phyloP scores from a whole-genome alignment of 306 rosid genomes.

The Pterocarpus santalinus region DNA sequence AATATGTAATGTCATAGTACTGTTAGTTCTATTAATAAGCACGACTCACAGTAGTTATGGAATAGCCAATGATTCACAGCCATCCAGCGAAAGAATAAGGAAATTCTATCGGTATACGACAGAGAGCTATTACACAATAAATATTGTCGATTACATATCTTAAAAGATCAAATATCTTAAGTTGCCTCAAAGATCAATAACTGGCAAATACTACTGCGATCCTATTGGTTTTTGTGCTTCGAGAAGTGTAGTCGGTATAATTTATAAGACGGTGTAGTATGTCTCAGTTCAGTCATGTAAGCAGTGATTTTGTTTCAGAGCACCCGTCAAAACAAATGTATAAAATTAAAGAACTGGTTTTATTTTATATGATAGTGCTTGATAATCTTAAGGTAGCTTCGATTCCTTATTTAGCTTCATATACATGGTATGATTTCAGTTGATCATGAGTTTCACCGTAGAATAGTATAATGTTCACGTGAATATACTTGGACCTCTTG shows the following conservation, averaged over 20 bases:
- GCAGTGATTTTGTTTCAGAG: neutral
- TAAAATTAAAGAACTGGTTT: too few relatives aligned
- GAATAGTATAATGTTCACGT: neutral
- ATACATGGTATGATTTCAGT: too few relatives aligned
- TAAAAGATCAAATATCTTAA: neutral
- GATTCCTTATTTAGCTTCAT: neutral
- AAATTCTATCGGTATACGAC: neutral
- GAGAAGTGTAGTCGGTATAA: neutral
- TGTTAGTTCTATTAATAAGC: neutral
- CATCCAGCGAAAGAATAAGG: neutral
- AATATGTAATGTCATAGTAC: neutral
- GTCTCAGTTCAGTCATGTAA: neutral
- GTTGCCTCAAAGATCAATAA: neutral
- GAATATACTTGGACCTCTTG: neutral
- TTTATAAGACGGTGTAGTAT: too few relatives aligned
- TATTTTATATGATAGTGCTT: too few relatives aligned
- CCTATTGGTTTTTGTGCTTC: neutral
- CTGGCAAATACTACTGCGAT: slow-evolving; percentile 14
- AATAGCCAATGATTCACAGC: neutral
- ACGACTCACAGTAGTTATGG: neutral
- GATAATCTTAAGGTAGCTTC: neutral
- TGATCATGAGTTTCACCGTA: neutral
- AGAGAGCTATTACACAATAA: too few relatives aligned
- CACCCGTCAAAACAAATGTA: neutral
- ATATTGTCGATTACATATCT: neutral